These are phyloP conservation scores for Trichosphaerium sp. DNA, from an alignment of 78 protist species.

Conservation along the genomic window DNA sequence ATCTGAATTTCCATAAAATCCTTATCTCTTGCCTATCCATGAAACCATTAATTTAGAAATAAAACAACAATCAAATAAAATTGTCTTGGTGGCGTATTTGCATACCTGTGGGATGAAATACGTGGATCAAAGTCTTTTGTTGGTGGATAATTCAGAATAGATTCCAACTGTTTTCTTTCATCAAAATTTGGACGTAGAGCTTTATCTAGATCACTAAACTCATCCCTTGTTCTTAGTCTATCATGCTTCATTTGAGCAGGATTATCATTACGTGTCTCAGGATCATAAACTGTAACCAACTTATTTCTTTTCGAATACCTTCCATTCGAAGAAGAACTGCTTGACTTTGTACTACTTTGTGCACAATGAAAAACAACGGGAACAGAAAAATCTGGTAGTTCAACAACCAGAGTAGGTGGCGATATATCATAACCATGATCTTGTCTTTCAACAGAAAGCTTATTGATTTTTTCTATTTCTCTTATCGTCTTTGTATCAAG, in stretches of 20 bases:
- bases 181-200: not conserved
- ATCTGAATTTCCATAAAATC: conserved; percentile 66
- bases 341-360: no score
- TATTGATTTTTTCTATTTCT: conserved; percentile 36
- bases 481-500: conserved; percentile 13
- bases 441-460: not conserved
- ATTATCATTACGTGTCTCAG: no score
- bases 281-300: not conserved
- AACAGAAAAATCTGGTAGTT: conserved; percentile 33
- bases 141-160: not conserved
- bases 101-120: not conserved
- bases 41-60: not conserved
- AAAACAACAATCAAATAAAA: no score
- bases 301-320: not conserved
- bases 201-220: no score
- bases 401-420: conserved; percentile 18
- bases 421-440: not conserved
- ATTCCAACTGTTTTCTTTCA: not conserved
- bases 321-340: conserved; percentile 8
- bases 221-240: no score
- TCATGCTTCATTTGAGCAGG: no score
- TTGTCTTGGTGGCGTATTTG: no score
- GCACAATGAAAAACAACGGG: conserved; percentile 35
- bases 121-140: not conserved
- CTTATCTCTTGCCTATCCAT: not conserved